Conservation (phyloP, 371 early-diverging fungal genomes). For the Dichotomocladium elegans region DNA sequence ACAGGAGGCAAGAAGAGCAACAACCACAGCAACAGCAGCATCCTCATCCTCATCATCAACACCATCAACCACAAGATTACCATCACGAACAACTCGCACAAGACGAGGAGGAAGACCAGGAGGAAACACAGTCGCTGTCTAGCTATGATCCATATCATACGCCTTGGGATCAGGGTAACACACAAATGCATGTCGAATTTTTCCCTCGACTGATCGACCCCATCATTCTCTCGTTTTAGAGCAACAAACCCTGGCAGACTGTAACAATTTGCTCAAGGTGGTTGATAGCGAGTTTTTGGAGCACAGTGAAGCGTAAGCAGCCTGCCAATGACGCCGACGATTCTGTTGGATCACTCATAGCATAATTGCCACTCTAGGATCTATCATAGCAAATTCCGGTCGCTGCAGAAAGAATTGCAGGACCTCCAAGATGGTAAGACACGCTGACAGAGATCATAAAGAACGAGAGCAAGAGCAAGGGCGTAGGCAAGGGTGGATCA, state of each 20-base stretch:
- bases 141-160: not conserved
- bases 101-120: too few species aligned
- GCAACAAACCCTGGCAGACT: not conserved
- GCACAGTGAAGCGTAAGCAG: not conserved
- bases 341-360: too few species aligned
- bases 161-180: not conserved
- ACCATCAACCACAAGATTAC: not conserved
- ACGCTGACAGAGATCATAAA: not conserved
- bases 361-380: too few species aligned
- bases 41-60: not conserved
- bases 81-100: not conserved
- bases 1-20: too few species aligned
- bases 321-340: too few species aligned
- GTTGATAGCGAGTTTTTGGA: not conserved
- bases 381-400: slow-evolving; percentile 21
- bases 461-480: too few species aligned
- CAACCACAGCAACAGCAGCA: too few species aligned
- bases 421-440: slow-evolving; percentile 17
- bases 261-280: not conserved
- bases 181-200: too few species aligned
- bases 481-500: too few species aligned
- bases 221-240: not conserved
- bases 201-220: too few species aligned
- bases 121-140: not conserved
- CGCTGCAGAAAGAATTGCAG: slow-evolving; percentile 28